phyloP scores from a whole-genome alignment of 164 flowering plant genomes.

The Piper betle region DNA sequence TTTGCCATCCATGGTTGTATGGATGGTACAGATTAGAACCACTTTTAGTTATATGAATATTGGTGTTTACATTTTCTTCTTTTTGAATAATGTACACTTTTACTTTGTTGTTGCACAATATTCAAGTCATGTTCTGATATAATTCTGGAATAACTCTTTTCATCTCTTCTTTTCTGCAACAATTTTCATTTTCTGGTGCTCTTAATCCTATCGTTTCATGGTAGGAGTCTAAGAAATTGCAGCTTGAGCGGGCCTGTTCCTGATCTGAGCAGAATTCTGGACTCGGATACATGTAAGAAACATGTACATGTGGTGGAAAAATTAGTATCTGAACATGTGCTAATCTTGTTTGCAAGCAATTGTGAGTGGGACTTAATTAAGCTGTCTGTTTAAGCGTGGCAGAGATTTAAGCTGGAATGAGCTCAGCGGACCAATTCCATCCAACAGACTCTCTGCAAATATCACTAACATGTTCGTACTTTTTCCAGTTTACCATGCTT shows the following conservation, averaged over 20 bases:
- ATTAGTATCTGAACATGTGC: not conserved
- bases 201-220: not conserved
- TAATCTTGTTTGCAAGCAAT: not conserved
- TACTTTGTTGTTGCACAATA: too few relatives aligned
- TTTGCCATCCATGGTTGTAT: too few relatives aligned
- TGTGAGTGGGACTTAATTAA: not conserved
- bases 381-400: conserved; percentile 6
- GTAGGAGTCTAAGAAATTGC: conserved; percentile 89
- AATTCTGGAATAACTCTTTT: not conserved
- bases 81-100: too few relatives aligned
- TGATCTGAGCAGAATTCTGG: conserved; percentile 47
- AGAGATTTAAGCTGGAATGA: conserved; percentile 82
- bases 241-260: conserved; percentile 66
- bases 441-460: conserved; percentile 36
- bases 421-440: conserved; percentile 55
- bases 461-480: conserved; percentile 66
- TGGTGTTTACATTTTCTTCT: too few relatives aligned
- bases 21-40: too few relatives aligned
- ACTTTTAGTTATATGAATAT: too few relatives aligned
- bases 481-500: not conserved
- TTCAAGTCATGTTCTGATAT: too few relatives aligned
- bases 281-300: conserved; percentile 58
- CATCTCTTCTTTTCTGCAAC: not conserved
- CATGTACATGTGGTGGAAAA: conserved; percentile 1
- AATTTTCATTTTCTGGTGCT: not conserved